phyloP scores from a whole-genome alignment of 176 grass and related monocot species.

The Zea mays region Zm-B73-REFERENCE-NAM-5.0 NC_050099.1:188478501-188479000 shows the following conservation, averaged over 20 bases:
- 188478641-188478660: not conserved
- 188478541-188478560: not conserved
- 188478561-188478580: not conserved
- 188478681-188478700: not conserved
- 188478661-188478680: not conserved
- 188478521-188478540: constrained; percentile 37
- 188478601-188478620: not conserved
- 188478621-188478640: not conserved
- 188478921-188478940: not conserved
- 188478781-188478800: not conserved
- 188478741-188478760: not conserved
- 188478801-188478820: not conserved
- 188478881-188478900: not conserved
- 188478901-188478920: not conserved
- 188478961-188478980: not conserved
- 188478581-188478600: not conserved
- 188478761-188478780: not conserved
- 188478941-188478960: constrained; percentile 3
- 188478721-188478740: not conserved
- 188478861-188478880: not conserved
- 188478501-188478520: not conserved
- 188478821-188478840: not conserved
- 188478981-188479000: not conserved
- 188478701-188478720: not conserved
- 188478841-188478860: not conserved